Percentiles rank a stretch among this genome's conserved stretches.
These are phyloP conservation scores for Vanilla planifolia DNA, from an alignment of 106 monocot species.

Conservation along the genomic window DNA sequence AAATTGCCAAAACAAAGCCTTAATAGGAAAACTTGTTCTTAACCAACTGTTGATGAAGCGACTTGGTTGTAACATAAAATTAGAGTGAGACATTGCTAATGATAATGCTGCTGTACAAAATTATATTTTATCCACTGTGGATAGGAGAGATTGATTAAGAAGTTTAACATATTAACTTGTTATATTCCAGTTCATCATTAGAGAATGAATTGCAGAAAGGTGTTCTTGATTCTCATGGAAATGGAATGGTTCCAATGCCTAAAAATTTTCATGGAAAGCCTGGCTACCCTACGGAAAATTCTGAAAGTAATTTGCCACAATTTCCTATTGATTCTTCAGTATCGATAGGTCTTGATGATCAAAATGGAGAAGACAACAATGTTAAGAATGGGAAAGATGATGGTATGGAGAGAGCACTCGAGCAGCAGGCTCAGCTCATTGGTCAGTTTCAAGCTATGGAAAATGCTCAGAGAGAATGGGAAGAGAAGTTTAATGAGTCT, in stretches of 20 bases:
- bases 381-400: constrained; percentile 29
- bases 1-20: too few species aligned
- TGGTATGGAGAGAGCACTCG: constrained; percentile 66
- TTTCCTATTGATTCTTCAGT: neutral
- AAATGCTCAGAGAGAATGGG: constrained; percentile 94
- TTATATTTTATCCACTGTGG: too few species aligned
- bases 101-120: too few species aligned
- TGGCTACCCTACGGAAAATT: constrained; percentile 17
- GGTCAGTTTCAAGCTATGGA: constrained; percentile 67
- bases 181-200: constrained; percentile 26
- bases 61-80: too few species aligned
- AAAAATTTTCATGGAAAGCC: constrained; percentile 15
- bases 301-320: constrained; percentile 9
- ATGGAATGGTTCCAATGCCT: neutral
- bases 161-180: neutral
- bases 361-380: constrained; percentile 10
- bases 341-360: constrained; percentile 13
- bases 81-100: too few species aligned
- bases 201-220: constrained; percentile 21
- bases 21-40: too few species aligned
- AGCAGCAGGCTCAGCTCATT: constrained; percentile 79
- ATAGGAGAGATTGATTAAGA: too few species aligned
- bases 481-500: constrained; percentile 55
- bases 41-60: too few species aligned
- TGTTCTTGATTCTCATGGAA: constrained; percentile 14